Conservation (phyloP, 1,139 yeast species). For the Hemisphaericaspora xylofermentans region DNA sequence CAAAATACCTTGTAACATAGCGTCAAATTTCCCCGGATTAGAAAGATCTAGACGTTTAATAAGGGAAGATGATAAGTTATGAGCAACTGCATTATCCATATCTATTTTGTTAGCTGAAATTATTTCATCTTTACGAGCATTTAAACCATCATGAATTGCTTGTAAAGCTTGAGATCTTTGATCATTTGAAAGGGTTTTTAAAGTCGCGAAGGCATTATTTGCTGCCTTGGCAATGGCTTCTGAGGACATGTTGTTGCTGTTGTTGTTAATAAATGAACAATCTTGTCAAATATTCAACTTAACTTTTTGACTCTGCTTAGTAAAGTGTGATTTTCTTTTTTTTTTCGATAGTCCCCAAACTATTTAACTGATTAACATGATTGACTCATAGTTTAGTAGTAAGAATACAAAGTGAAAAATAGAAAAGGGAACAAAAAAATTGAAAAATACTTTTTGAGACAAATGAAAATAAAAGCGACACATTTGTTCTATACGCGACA, state of each 20-base stretch:
- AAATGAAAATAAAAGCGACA: neutral
- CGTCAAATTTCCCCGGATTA: conserved; percentile 79
- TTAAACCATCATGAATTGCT: conserved; percentile 68
- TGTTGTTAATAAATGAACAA: neutral
- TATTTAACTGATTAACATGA: no score
- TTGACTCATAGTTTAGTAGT: neutral
- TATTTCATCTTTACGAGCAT: conserved; percentile 56
- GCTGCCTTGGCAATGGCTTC: conserved; percentile 80
- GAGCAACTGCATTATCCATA: conserved; percentile 62
- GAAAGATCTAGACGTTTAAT: conserved; percentile 82
- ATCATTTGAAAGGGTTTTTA: conserved; percentile 74
- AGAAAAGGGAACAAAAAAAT: neutral
- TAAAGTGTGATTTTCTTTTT: neutral
- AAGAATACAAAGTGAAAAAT: neutral
- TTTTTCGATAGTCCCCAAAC: no score
- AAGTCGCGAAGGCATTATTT: conserved; percentile 70
- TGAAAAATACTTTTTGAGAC: no score
- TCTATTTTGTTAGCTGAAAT: conserved; percentile 74
- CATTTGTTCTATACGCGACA: no score
- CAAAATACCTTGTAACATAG: conserved; percentile 90
- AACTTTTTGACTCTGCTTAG: neutral
- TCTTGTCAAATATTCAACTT: no score
- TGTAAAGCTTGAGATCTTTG: conserved; percentile 73
- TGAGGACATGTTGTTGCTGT: conserved; percentile 32
- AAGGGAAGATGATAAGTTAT: conserved; percentile 64